These are phyloP conservation scores for Venturia effusa DNA, from an alignment of 2,329 filamentous ascomycete genomes.

Conservation along the genomic window DNA sequence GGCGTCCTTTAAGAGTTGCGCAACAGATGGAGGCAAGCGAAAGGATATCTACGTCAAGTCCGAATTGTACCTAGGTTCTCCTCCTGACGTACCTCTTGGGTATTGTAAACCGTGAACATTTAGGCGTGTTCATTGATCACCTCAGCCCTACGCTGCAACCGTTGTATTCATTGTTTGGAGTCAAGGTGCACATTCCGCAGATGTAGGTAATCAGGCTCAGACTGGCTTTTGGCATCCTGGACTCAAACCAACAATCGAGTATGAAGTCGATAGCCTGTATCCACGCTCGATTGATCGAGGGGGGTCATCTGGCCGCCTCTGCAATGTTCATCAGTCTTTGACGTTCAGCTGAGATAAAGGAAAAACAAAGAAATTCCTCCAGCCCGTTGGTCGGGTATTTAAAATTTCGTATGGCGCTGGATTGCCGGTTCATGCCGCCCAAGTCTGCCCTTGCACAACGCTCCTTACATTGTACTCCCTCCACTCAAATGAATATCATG, in stretches of 20 bases:
- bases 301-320: constrained; percentile 34
- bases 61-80: no score
- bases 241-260: neutral
- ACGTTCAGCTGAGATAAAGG: neutral
- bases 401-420: constrained; percentile 18
- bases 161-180: no score
- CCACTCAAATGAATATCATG: no score
- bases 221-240: constrained; percentile 41
- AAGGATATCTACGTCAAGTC: no score
- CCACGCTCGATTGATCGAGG: constrained; percentile 38
- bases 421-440: constrained; percentile 9
- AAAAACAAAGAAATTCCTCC: neutral
- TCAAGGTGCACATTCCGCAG: no score
- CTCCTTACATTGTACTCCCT: constrained; percentile 31
- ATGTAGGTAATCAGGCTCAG: no score
- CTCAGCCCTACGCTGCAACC: no score
- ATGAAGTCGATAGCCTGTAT: neutral
- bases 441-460: constrained; percentile 48
- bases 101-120: no score
- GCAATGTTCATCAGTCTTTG: neutral
- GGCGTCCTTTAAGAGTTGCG: no score
- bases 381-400: constrained; percentile 5
- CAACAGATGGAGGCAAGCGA: no score
- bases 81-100: no score
- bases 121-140: no score